phyloP scores from a whole-genome alignment of 116 monocot species.

The Dioscorea cayenensis region DNA sequence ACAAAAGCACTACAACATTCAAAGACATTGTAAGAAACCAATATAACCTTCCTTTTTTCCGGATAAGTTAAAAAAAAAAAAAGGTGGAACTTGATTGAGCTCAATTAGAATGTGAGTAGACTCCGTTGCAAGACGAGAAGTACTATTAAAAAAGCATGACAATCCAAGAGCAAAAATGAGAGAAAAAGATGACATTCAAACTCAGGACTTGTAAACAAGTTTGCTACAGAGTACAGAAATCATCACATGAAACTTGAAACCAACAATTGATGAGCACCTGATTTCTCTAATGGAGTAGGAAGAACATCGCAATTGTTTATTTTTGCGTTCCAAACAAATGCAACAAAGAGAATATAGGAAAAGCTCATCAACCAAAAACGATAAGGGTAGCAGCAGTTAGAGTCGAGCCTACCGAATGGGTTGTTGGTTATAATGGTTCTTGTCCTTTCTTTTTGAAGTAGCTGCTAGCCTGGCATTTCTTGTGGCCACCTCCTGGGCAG shows the following conservation, averaged over 20 bases:
- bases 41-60: too few species aligned
- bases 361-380: conserved; percentile 6
- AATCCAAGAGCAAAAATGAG: not conserved
- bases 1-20: too few species aligned
- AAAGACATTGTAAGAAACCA: too few species aligned
- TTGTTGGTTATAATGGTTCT: conserved; percentile 89
- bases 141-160: not conserved
- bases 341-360: conserved; percentile 2
- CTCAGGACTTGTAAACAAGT: not conserved
- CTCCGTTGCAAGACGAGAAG: too few species aligned
- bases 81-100: too few species aligned
- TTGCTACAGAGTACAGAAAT: not conserved
- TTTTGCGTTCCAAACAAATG: conserved; percentile 9
- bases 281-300: not conserved
- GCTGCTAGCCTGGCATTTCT: conserved; percentile 64
- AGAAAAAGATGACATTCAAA: not conserved
- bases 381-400: not conserved
- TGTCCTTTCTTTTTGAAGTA: conserved; percentile 89
- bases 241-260: not conserved
- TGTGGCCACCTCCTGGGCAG: conserved; percentile 68
- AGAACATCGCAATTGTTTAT: conserved; percentile 7
- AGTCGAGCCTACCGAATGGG: conserved; percentile 42
- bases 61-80: too few species aligned
- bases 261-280: not conserved
- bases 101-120: too few species aligned